Evolutionary conservation across 139 green algal species (phyloP), one percentile per base, ranked within the genome.

Genomic region (Coelastrella sp.): DNA sequence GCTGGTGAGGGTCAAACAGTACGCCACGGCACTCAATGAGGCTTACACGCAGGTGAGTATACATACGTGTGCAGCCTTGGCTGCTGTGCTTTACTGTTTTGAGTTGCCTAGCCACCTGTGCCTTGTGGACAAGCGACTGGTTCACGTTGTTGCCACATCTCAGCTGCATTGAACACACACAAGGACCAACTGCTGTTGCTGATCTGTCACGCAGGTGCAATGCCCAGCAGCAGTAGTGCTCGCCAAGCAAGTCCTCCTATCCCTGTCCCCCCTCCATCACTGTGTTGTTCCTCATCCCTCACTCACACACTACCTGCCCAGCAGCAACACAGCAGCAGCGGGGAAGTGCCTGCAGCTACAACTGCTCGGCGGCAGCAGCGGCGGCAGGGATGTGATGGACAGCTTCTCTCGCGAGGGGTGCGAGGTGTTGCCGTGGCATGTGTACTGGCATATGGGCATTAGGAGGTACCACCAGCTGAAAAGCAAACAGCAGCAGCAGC

Each of bases 401-500:
- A 0, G 8, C 10, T 19, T 71, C 10, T 13, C 8, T 19, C 61
- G 11, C 3, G 61, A 71, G 61, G 8, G 10, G 11, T 71, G 10
- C 11, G 10, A 71, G 61, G 11, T 71, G 61, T 19, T 71, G 61
- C 8, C 61, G 61, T 71, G 61, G 61, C 61, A 71, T 71, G 61
- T 71, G 10, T 71, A 13, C 10, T 87, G 81, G 81, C 81, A 87
- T 23, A 77, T 87, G 5, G 81, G 81, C 23, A 57, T 87, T 4
- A 57, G 61, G 23, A 77, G 64, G n/a, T 87, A 65, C 10, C 54
- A 65, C 3, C 8, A 59, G 17, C 22, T 80, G 6, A 16, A 19
- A 0, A 57, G 2, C 10, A 14, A 80, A 16, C 22, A 80, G 74
- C 23, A 80, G 77, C 77, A 32, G 74, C 22, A 80, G 74, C 23